These are phyloP conservation scores for Marasmius tenuissimus DNA, from an alignment of 1,284 basidiomycete genomes.

Conservation along the genomic window DNA sequence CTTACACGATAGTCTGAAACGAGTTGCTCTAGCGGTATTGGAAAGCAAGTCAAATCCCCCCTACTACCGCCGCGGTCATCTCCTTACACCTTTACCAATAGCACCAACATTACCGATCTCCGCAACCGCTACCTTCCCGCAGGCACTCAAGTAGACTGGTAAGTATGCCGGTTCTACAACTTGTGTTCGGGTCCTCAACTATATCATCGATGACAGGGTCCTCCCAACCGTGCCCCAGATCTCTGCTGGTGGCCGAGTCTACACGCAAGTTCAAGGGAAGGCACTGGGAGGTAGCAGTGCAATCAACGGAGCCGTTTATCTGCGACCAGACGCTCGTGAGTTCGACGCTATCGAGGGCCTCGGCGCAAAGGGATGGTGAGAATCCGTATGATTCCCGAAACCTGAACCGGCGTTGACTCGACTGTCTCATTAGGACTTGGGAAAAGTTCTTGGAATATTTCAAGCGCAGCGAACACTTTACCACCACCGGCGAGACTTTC, in stretches of 20 bases:
- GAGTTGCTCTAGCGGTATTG: background rate
- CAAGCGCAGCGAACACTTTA: conserved; percentile 10
- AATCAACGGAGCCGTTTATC: conserved; percentile 12
- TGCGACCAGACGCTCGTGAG: conserved; percentile 11
- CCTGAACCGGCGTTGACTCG: background rate
- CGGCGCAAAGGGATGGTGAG: conserved; percentile 13
- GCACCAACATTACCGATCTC: conserved; percentile 4
- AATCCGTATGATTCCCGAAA: background rate
- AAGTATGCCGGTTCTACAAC: background rate
- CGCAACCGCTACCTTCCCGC: background rate
- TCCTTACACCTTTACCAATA: background rate
- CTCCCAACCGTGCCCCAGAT: background rate
- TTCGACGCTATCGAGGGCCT: background rate
- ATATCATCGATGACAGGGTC: background rate
- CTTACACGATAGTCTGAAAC: background rate
- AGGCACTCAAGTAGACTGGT: background rate
- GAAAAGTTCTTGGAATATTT: conserved; percentile 8
- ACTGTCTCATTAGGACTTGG: conserved; percentile 6
- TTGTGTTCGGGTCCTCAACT: background rate
- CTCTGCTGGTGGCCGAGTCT: background rate
- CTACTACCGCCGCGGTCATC: background rate
- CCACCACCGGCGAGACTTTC: background rate
- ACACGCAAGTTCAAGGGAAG: conserved; percentile 3
- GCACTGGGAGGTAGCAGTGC: conserved; percentile 9
- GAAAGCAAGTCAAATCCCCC: background rate